These are phyloP conservation scores for Cystobasidiaceae sp. DNA, from an alignment of 1,284 basidiomycete genomes.

Conservation along the genomic window DNA sequence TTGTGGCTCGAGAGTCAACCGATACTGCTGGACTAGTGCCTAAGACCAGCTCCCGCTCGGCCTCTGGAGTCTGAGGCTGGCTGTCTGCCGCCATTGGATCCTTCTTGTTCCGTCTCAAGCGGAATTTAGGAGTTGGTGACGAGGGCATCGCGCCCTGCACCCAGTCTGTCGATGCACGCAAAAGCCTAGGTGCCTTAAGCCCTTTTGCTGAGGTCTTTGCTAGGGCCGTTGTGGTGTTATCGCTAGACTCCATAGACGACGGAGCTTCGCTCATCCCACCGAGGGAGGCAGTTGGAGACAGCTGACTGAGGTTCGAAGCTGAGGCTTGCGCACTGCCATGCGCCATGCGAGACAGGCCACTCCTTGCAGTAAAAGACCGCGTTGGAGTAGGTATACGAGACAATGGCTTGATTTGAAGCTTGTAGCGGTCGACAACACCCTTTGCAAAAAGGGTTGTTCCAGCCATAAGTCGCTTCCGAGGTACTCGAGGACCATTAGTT, in stretches of 20 bases:
- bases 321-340: background rate
- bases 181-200: slow-evolving; percentile 1
- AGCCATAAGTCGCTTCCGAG: slow-evolving; percentile 16
- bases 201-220: background rate
- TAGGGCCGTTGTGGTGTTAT: background rate
- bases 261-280: slow-evolving; percentile 22
- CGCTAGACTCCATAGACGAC: background rate
- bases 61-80: background rate
- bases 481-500: background rate
- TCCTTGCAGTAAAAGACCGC: slow-evolving; percentile 16
- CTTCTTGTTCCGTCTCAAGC: slow-evolving; percentile 11
- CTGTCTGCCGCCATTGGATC: background rate
- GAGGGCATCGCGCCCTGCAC: slow-evolving; percentile 17
- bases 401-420: slow-evolving; percentile 21
- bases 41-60: background rate
- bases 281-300: slow-evolving; percentile 20
- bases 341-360: background rate
- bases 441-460: slow-evolving; percentile 21
- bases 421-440: slow-evolving; percentile 30
- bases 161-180: slow-evolving; percentile 26
- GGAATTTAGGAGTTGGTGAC: slow-evolving; percentile 15
- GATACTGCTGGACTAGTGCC: background rate
- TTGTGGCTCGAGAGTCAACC: background rate
- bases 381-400: slow-evolving; percentile 11
- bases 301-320: background rate